Conservation (phyloP, 768 basidiomycete species). For the Psilocybe azurescens region DNA sequence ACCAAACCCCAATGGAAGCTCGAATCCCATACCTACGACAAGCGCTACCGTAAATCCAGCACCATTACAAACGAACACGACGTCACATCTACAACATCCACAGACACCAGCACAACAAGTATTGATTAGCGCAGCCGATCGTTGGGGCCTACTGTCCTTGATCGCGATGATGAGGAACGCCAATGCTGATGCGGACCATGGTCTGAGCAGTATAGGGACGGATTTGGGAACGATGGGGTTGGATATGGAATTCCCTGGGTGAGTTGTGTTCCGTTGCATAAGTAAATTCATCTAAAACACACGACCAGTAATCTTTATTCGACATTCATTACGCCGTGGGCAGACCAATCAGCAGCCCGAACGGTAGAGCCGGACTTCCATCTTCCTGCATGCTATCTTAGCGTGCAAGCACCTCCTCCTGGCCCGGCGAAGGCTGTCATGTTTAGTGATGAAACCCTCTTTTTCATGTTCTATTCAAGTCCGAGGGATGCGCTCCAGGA, state of each 20-base stretch:
- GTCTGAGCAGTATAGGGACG: conserved; percentile 83
- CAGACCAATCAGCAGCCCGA: conserved; percentile 85
- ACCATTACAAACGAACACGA: conserved; percentile 35
- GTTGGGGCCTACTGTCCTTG: conserved; percentile 91
- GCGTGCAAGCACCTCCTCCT: conserved; percentile 86
- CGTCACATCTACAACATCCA: conserved; percentile 56
- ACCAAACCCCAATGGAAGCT: conserved; percentile 35
- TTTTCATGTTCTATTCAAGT: conserved; percentile 97
- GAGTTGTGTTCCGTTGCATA: conserved; percentile 37
- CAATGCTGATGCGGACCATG: conserved; percentile 75
- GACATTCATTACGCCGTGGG: conserved; percentile 96
- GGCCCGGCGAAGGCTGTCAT: conserved; percentile 79
- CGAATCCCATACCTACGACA: conserved; percentile 43
- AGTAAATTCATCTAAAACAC: conserved; percentile 22
- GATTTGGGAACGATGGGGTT: conserved; percentile 93
- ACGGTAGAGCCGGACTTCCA: conserved; percentile 92
- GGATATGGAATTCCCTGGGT: conserved; percentile 87
- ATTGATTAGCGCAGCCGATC: conserved; percentile 89
- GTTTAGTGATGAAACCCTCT: conserved; percentile 95
- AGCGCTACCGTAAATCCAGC: conserved; percentile 37
- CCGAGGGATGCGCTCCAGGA: conserved; percentile 94
- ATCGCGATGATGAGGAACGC: conserved; percentile 88
- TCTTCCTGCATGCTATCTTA: conserved; percentile 86
- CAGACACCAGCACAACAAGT: conserved; percentile 95
- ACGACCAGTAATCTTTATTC: conserved; percentile 78